Evolutionary conservation across 2,329 filamentous ascomycete species (phyloP).

Genomic region (Cyclaneusma minus): DNA sequence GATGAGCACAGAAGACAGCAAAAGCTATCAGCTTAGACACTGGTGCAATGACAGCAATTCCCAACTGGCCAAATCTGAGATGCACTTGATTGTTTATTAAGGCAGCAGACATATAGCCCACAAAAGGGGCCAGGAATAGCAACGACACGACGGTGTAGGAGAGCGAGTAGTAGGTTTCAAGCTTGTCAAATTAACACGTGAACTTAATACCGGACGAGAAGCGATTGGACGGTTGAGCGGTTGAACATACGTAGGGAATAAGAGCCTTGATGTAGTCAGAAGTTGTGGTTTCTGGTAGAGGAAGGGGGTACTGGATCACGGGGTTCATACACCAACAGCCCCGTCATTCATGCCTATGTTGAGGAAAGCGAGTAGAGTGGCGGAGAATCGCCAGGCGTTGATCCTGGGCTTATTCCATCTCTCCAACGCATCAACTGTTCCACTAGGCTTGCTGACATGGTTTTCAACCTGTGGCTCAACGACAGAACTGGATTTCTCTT

Average conservation of each 20-base stretch:
- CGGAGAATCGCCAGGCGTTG: conserved; percentile 42
- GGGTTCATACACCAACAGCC: conserved; percentile 37
- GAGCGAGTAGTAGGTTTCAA: conserved; percentile 46
- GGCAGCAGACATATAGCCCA: conserved; percentile 48
- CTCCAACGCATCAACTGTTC: conserved; percentile 22
- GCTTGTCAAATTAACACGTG: conserved; percentile 18
- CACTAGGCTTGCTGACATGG: too few relatives aligned
- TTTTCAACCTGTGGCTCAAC: too few relatives aligned
- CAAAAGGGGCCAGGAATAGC: conserved; percentile 50
- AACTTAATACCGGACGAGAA: conserved; percentile 1
- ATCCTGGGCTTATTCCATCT: conserved; percentile 46
- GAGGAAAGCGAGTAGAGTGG: conserved; percentile 44
- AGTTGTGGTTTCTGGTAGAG: conserved; percentile 22
- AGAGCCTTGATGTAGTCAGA: conserved; percentile 25
- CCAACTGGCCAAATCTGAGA: conserved; percentile 49
- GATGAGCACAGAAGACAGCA: conserved; percentile 48
- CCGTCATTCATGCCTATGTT: conserved; percentile 57
- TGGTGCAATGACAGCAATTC: conserved; percentile 51
- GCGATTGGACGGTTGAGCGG: not conserved
- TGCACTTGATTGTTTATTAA: conserved; percentile 51
- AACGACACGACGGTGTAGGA: conserved; percentile 48
- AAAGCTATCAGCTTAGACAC: conserved; percentile 49
- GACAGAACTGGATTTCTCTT: too few relatives aligned
- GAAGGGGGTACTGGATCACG: conserved; percentile 25
- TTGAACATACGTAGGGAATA: conserved; percentile 22